Evolutionary conservation across 257 asterid species (phyloP).

Genomic region (Osmanthus fragrans): DNA sequence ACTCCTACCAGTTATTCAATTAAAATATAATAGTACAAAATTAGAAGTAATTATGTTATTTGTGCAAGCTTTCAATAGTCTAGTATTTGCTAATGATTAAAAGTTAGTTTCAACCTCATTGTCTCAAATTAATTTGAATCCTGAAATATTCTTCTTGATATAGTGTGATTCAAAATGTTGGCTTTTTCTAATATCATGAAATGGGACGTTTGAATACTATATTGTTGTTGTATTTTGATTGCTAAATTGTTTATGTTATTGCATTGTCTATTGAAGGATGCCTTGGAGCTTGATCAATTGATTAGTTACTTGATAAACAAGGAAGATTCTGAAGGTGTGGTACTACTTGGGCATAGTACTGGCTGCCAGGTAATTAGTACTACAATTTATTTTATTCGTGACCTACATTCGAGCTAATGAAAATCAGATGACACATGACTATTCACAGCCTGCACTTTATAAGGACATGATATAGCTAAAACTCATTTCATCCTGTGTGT

Average conservation of each 20-base stretch:
- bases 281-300: constrained; percentile 84
- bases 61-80: constrained; percentile 1
- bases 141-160: background rate
- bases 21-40: constrained; percentile 1
- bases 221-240: background rate
- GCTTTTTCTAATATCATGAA: background rate
- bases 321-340: constrained; percentile 97
- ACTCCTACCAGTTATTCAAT: background rate
- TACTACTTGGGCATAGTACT: constrained; percentile 93
- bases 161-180: background rate
- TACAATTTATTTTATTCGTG: too few relatives aligned
- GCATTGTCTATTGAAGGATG: constrained; percentile 55
- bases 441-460: background rate
- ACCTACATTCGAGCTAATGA: background rate
- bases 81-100: background rate
- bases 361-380: constrained; percentile 77
- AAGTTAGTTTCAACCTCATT: constrained; percentile 2
- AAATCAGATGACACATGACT: background rate
- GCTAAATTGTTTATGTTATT: background rate
- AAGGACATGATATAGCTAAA: background rate
- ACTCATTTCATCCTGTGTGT: constrained; percentile 21
- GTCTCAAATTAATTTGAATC: background rate
- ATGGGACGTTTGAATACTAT: background rate
- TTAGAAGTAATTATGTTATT: background rate
- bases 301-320: constrained; percentile 86